Evolutionary conservation across 305 asterid genomes (phyloP).

Genomic region (Fraxinus dipetala): DNA sequence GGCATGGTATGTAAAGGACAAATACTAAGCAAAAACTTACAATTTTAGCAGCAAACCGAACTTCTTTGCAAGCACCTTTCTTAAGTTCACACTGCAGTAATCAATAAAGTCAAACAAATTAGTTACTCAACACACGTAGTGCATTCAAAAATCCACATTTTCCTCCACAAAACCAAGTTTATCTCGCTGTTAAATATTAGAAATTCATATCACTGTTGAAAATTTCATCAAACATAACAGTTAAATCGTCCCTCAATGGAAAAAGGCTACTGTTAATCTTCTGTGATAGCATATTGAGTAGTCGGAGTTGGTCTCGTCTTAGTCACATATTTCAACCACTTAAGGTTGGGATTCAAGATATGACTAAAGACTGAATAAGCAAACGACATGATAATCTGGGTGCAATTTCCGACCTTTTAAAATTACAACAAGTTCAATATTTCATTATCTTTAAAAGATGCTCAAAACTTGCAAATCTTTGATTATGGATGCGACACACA

Average conservation of each 20-base stretch:
- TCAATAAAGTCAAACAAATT: constrained; percentile 10
- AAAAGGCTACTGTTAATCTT: background rate
- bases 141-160: background rate
- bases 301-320: background rate
- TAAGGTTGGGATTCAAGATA: background rate
- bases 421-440: background rate
- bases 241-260: background rate
- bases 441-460: background rate
- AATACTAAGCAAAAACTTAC: constrained; percentile 45
- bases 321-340: background rate
- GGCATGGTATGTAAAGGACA: constrained; percentile 15
- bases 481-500: background rate
- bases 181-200: constrained; percentile 6
- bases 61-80: constrained; percentile 61
- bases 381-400: background rate
- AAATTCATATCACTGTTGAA: background rate
- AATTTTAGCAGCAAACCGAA: constrained; percentile 69
- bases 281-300: background rate
- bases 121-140: background rate
- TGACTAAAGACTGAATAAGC: background rate
- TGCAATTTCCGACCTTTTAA: background rate
- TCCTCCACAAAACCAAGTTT: background rate
- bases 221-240: background rate
- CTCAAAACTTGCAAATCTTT: background rate
- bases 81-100: constrained; percentile 49